Evolutionary conservation across 1,284 basidiomycete species (phyloP).

Genomic region (Spongiforma sp.): DNA sequence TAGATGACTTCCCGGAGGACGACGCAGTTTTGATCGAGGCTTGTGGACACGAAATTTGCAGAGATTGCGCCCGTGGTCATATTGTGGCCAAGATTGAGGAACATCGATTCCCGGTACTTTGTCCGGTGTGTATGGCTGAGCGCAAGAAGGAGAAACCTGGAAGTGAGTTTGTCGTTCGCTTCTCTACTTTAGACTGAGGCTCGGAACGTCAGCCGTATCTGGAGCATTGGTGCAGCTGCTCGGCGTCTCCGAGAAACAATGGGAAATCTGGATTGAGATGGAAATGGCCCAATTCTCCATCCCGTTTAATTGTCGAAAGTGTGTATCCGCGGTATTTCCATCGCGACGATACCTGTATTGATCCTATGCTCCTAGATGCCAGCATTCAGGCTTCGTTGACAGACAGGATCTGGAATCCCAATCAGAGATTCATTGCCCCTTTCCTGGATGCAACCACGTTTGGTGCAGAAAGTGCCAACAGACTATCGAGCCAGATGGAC

Average conservation of each 20-base stretch:
- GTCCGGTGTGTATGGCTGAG: constrained; percentile 56
- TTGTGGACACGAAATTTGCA: constrained; percentile 62
- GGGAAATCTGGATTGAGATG: constrained; percentile 56
- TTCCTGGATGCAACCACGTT: constrained; percentile 47
- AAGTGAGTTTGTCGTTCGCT: constrained; percentile 36
- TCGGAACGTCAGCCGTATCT: constrained; percentile 42
- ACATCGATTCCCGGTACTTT: constrained; percentile 62
- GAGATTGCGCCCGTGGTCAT: constrained; percentile 54
- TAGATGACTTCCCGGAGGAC: constrained; percentile 55
- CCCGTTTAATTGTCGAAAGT: constrained; percentile 44
- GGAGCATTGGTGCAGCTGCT: constrained; percentile 48
- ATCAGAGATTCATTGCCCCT: constrained; percentile 48
- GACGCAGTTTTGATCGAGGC: constrained; percentile 48
- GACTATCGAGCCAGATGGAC: constrained; percentile 41
- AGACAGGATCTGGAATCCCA: constrained; percentile 49
- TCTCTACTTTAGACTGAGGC: neutral
- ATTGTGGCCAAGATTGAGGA: constrained; percentile 53
- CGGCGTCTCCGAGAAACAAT: constrained; percentile 54
- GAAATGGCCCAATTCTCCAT: constrained; percentile 58
- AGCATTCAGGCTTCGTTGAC: constrained; percentile 52
- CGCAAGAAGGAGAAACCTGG: constrained; percentile 41
- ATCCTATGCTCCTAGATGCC: constrained; percentile 44
- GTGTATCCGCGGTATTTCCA: constrained; percentile 2
- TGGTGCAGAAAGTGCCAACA: constrained; percentile 64
- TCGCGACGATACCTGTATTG: neutral